Conservation (phyloP, 2,329 filamentous ascomycete genomes). For the Penicillium olsonii region DNA sequence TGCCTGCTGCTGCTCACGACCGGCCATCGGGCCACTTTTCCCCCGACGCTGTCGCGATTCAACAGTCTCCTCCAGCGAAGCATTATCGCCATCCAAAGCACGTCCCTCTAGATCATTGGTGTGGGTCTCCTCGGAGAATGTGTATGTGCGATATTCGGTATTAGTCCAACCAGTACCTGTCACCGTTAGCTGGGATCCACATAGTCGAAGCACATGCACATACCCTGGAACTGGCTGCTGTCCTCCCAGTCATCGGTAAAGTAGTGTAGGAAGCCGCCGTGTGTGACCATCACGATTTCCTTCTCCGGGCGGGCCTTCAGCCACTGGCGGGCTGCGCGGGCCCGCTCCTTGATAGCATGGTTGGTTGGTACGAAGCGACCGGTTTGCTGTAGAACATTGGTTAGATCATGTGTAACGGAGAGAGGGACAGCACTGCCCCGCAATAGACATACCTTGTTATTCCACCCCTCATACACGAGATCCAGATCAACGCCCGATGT, state of each 20-base stretch:
- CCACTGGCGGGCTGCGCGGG: slow-evolving; percentile 61
- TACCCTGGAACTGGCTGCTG: slow-evolving; percentile 50
- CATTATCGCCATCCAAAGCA: slow-evolving; percentile 41
- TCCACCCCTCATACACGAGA: slow-evolving; percentile 68
- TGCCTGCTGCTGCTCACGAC: slow-evolving; percentile 39
- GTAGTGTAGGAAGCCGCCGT: slow-evolving; percentile 83
- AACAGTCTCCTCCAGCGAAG: slow-evolving; percentile 43
- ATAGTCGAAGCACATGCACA: slow-evolving; percentile 9
- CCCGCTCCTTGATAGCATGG: slow-evolving; percentile 60
- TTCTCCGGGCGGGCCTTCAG: slow-evolving; percentile 58
- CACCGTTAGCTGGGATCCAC: background rate
- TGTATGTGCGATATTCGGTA: slow-evolving; percentile 70
- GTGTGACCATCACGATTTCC: slow-evolving; percentile 75
- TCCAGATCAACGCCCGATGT: slow-evolving; percentile 64
- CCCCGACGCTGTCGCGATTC: slow-evolving; percentile 46
- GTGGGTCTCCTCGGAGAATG: slow-evolving; percentile 58
- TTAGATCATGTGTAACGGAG: background rate
- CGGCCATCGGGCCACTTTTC: slow-evolving; percentile 34
- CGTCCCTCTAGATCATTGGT: slow-evolving; percentile 48
- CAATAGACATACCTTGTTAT: slow-evolving; percentile 57
- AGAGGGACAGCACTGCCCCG: background rate
- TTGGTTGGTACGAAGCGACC: slow-evolving; percentile 49
- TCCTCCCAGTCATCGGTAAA: slow-evolving; percentile 79
- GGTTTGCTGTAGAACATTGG: slow-evolving; percentile 2
- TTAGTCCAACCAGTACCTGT: slow-evolving; percentile 73